phyloP scores from a whole-genome alignment of 345 rosid genomes.

The Eucalyptus regnans region DNA sequence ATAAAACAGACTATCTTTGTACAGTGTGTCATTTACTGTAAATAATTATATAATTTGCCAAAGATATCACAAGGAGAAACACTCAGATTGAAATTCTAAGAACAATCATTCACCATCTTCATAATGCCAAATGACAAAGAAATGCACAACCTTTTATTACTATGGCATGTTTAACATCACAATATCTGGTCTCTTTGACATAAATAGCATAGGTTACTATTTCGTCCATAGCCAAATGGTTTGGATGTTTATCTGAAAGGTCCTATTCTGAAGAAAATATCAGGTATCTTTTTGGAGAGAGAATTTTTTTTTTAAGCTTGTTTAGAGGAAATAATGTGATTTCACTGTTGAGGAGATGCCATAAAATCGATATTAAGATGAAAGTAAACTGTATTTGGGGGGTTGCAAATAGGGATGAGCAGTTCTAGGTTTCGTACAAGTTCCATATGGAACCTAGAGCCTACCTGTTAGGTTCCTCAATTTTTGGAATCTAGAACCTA shows the following conservation, averaged over 20 bases:
- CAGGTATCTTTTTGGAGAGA: neutral
- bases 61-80: neutral
- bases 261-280: neutral
- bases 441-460: too few relatives aligned
- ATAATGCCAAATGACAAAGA: neutral
- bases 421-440: too few relatives aligned
- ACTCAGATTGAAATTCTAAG: neutral
- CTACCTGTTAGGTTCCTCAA: too few relatives aligned
- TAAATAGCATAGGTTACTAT: neutral
- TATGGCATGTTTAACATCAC: neutral
- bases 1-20: neutral
- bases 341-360: neutral
- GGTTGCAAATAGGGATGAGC: neutral
- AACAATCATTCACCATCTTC: neutral
- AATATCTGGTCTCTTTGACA: neutral
- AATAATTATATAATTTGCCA: neutral
- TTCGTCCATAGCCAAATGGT: neutral
- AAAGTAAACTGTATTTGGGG: neutral
- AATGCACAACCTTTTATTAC: neutral
- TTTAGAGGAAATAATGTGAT: neutral
- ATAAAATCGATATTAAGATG: neutral
- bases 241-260: neutral
- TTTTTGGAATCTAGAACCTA: accelerated
- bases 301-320: neutral
- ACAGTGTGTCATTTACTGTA: neutral